These are phyloP conservation scores for Dioszegia hungarica DNA, from an alignment of 768 basidiomycete species.

Conservation along the genomic window DNA sequence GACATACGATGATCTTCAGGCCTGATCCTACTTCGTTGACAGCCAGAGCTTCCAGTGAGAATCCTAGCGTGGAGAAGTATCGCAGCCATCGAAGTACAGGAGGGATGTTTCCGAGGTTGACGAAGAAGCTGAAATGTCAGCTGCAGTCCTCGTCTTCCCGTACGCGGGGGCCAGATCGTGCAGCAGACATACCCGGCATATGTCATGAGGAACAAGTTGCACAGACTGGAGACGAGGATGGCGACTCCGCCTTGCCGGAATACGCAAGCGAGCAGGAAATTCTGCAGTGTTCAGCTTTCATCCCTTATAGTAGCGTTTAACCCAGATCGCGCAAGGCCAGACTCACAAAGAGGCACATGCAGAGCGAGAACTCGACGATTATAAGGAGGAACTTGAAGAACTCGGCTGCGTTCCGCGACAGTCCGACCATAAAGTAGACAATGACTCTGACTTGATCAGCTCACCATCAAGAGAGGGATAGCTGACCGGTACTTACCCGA, in stretches of 20 bases:
- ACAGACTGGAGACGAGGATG: conserved; percentile 69
- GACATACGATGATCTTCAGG: conserved; percentile 60
- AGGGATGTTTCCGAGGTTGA: conserved; percentile 76
- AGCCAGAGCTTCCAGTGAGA: conserved; percentile 60
- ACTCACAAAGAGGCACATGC: conserved; percentile 77
- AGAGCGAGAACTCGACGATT: conserved; percentile 74
- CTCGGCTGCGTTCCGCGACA: conserved; percentile 67
- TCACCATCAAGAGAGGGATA: background rate
- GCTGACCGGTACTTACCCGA: conserved; percentile 53
- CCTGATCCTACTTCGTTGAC: conserved; percentile 92
- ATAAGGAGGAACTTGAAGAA: conserved; percentile 96
- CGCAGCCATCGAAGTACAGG: conserved; percentile 90
- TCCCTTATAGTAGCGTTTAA: too few species aligned
- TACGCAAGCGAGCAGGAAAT: conserved; percentile 79
- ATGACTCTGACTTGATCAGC: conserved; percentile 52
- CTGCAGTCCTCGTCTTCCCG: conserved; percentile 47
- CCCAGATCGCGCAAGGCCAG: too few species aligned
- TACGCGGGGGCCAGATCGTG: too few species aligned
- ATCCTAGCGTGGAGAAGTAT: conserved; percentile 61
- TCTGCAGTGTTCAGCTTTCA: conserved; percentile 53
- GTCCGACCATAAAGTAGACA: conserved; percentile 67
- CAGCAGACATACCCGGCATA: conserved; percentile 43
- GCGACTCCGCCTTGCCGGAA: conserved; percentile 86
- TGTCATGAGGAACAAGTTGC: conserved; percentile 53
- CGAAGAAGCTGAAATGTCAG: conserved; percentile 61